A percentile compares a stretch with the other conserved stretches of the same genome.
These are phyloP conservation scores for Metarhizium album DNA, from an alignment of 2,329 filamentous ascomycete genomes.

Conservation along the genomic window DNA sequence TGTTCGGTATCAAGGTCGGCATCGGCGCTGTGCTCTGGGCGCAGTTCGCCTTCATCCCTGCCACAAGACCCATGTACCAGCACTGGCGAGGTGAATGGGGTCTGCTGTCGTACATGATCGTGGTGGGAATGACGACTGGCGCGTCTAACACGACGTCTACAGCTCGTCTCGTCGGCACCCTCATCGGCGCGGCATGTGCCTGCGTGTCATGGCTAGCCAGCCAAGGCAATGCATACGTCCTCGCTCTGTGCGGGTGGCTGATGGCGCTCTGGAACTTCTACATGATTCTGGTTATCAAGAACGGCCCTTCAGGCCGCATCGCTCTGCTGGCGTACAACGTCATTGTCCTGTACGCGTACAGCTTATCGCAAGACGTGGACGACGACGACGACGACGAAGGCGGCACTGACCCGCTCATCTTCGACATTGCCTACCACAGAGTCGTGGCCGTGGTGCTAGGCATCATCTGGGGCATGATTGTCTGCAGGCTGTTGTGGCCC, in stretches of 20 bases:
- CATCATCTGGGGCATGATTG: conserved; percentile 82
- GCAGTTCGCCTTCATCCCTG: conserved; percentile 72
- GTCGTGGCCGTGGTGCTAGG: conserved; percentile 78
- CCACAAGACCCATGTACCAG: conserved; percentile 68
- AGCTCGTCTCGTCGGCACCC: conserved; percentile 76
- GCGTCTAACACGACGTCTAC: conserved; percentile 88
- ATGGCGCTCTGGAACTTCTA: conserved; percentile 80
- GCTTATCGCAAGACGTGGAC: conserved; percentile 66
- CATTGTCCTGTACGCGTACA: conserved; percentile 88
- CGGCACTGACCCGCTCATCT: conserved; percentile 71
- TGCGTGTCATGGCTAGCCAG: conserved; percentile 69
- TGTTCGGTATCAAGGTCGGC: conserved; percentile 87
- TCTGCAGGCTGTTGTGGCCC: conserved; percentile 86
- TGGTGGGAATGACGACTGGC: conserved; percentile 95
- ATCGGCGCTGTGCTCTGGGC: conserved; percentile 83
- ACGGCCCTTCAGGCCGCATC: conserved; percentile 85
- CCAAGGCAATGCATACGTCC: conserved; percentile 58
- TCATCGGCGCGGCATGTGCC: conserved; percentile 67
- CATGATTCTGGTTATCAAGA: conserved; percentile 73
- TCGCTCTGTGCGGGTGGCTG: conserved; percentile 74
- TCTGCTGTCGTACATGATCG: conserved; percentile 91
- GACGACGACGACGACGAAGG: conserved; percentile 84
- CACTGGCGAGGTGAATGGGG: conserved; percentile 97
- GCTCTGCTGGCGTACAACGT: conserved; percentile 95
- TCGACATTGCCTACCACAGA: conserved; percentile 79